Evolutionary conservation across 1,284 basidiomycete genomes (phyloP).

Genomic region (Rhizoctonia solani): DNA sequence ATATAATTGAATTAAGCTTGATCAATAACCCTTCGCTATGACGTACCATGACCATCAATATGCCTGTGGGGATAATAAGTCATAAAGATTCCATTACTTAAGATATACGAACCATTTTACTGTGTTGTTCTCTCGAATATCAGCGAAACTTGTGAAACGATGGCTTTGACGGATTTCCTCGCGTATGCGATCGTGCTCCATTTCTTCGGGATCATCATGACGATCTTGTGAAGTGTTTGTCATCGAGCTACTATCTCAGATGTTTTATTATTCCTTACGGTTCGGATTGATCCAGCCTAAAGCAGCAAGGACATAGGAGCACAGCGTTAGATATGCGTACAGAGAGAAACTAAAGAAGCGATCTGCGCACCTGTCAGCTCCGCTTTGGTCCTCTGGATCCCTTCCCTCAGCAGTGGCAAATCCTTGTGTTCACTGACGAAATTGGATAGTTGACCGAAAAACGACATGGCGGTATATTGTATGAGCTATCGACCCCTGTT

Average conservation of each 20-base stretch:
- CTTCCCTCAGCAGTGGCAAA: slow-evolving; percentile 48
- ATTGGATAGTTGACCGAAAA: slow-evolving; percentile 46
- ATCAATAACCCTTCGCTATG: neutral
- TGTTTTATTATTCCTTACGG: slow-evolving; percentile 47
- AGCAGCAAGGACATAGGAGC: neutral
- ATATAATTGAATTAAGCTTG: neutral
- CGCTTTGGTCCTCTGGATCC: slow-evolving; percentile 50
- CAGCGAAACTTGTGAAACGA: slow-evolving; percentile 84
- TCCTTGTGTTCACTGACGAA: slow-evolving; percentile 42
- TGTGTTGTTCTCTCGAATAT: slow-evolving; percentile 66
- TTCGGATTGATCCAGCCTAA: slow-evolving; percentile 51
- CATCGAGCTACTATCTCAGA: slow-evolving; percentile 26
- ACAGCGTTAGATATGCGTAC: slow-evolving; percentile 5
- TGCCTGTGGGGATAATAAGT: neutral
- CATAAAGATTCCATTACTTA: neutral
- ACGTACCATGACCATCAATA: slow-evolving; percentile 33
- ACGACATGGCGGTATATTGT: slow-evolving; percentile 43
- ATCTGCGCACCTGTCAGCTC: slow-evolving; percentile 36
- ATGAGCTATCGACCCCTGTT: neutral
- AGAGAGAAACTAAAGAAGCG: slow-evolving; percentile 20
- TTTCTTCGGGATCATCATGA: slow-evolving; percentile 76
- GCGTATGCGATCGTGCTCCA: slow-evolving; percentile 64
- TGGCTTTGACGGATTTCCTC: slow-evolving; percentile 76
- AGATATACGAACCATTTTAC: slow-evolving; percentile 74
- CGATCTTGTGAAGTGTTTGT: slow-evolving; percentile 54